Evolutionary conservation across 2,329 filamentous ascomycete species (phyloP).

Genomic region (Hawksworthiomyces lignivorus): DNA sequence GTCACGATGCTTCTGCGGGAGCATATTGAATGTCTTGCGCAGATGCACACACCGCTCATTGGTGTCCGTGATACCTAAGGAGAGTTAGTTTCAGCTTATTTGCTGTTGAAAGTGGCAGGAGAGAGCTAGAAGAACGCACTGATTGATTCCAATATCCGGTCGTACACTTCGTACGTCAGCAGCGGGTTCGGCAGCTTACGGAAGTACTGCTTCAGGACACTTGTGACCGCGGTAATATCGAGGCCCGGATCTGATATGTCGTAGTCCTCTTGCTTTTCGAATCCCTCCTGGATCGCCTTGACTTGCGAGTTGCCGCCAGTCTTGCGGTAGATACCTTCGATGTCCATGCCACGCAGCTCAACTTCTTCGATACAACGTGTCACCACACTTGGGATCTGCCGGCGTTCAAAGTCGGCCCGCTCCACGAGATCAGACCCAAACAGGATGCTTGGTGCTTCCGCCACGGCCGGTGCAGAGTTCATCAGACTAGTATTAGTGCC

Average conservation of each 20-base stretch:
- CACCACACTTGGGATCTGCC: slow-evolving; percentile 83
- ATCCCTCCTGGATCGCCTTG: slow-evolving; percentile 82
- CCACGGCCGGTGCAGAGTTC: slow-evolving; percentile 23
- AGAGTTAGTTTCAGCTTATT: too few relatives aligned
- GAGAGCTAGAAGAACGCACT: slow-evolving; percentile 39
- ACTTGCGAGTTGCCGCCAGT: slow-evolving; percentile 88
- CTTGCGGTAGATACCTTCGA: slow-evolving; percentile 97
- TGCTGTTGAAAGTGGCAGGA: background rate
- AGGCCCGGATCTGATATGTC: slow-evolving; percentile 91
- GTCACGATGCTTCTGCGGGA: slow-evolving; percentile 79
- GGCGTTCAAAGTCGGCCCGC: slow-evolving; percentile 79
- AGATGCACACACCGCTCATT: slow-evolving; percentile 64
- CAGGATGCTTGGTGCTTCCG: slow-evolving; percentile 52
- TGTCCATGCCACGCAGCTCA: slow-evolving; percentile 90
- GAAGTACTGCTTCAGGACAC: slow-evolving; percentile 95
- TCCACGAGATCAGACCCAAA: slow-evolving; percentile 87
- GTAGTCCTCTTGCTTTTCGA: slow-evolving; percentile 76
- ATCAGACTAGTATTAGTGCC: slow-evolving; percentile 35
- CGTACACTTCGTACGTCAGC: slow-evolving; percentile 88
- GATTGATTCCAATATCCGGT: slow-evolving; percentile 74
- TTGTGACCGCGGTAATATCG: slow-evolving; percentile 94
- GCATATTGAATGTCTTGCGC: slow-evolving; percentile 63
- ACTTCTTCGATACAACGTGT: slow-evolving; percentile 95
- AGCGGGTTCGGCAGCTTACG: slow-evolving; percentile 82
- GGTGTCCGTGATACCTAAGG: slow-evolving; percentile 58